Evolutionary conservation across 2,329 filamentous ascomycete species (phyloP), one percentile per base, ranked within the genome.

Genomic region (Immersiporthe knoxdaviesiana): DNA sequence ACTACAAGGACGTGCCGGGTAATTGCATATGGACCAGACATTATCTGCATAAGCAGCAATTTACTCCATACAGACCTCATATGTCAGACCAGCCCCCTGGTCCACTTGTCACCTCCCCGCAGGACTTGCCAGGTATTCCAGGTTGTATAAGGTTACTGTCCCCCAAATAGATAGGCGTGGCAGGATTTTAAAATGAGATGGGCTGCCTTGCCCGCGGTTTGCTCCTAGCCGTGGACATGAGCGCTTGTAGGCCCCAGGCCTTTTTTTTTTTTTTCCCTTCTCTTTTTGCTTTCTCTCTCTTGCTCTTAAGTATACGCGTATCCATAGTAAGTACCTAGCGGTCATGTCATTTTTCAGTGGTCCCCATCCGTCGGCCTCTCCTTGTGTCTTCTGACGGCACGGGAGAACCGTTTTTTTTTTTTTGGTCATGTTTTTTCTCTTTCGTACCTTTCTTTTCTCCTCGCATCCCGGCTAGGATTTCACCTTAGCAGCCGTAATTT

Each of bases 181-280:
- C 30, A 59, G 66, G 64, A 52, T 61, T 68, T 64, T 64, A 39
- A 68, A 61, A 65, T 65, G 61, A 65, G 44, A 63, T 35, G 56
- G 39, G 50, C 61, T 64, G 54, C 59, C 65, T 27, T 54, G 47
- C 21, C 35, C 37, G 39, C 39, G 21, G 35, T 39, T 39, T 16
- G 35, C 58, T 62, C 16, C 24, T 52, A 21, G n/a, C n/a, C 7
- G 27, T 30, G 52, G 27, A 30, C 52, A 56, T 56, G 52, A 30
- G 7, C 52, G 52, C 52, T 30, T 32, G 27, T 3, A 63, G 37
- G 30, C 54, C 64, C 52, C 27, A 56, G 63, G n/a, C n/a, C n/a
- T n/a, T n/a, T n/a, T n/a, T n/a, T n/a, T n/a, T n/a, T 7, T 47
- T 47, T n/a, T n/a, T 8, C 18, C 10, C 7, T n/a, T 5, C 5